These are phyloP conservation scores for Hypoxylon sp. DNA, from an alignment of 2,329 filamentous ascomycete genomes.

Conservation along the genomic window DNA sequence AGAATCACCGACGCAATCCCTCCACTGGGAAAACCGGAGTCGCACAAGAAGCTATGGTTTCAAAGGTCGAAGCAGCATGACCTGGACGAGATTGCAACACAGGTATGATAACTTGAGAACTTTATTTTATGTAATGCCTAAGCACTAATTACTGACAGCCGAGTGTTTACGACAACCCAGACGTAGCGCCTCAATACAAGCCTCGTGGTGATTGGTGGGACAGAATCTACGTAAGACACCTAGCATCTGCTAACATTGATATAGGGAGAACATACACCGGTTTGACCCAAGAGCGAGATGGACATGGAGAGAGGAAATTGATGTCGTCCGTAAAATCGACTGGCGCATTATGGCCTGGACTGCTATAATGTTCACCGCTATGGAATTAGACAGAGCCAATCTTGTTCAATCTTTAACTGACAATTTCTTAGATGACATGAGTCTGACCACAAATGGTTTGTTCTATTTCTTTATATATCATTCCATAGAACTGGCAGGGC, in stretches of 20 bases:
- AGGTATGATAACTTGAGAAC: slow-evolving; percentile 36
- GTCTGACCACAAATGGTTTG: slow-evolving; percentile 62
- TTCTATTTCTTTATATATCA: not conserved
- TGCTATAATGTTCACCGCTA: slow-evolving; percentile 65
- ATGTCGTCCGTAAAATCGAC: slow-evolving; percentile 53
- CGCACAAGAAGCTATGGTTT: slow-evolving; percentile 55
- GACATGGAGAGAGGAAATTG: slow-evolving; percentile 55
- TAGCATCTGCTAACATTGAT: slow-evolving; percentile 1
- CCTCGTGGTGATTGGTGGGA: slow-evolving; percentile 51
- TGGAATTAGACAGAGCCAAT: slow-evolving; percentile 67
- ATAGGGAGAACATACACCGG: slow-evolving; percentile 55
- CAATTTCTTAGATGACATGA: slow-evolving; percentile 62
- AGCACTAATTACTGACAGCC: slow-evolving; percentile 52
- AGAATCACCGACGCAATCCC: slow-evolving; percentile 37
- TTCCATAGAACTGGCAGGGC: not conserved
- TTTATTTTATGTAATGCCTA: not conserved
- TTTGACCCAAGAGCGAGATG: slow-evolving; percentile 55
- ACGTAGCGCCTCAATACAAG: slow-evolving; percentile 58
- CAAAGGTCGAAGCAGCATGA: slow-evolving; percentile 51
- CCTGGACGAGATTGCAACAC: slow-evolving; percentile 49
- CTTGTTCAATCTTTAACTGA: slow-evolving; percentile 64
- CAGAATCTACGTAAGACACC: no score
- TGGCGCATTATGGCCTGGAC: slow-evolving; percentile 62
- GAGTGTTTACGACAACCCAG: slow-evolving; percentile 63
- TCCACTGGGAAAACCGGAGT: slow-evolving; percentile 47